Evolutionary conservation across 148 eudicot genomes (phyloP).

Genomic region (Pouteria glomerata): DNA sequence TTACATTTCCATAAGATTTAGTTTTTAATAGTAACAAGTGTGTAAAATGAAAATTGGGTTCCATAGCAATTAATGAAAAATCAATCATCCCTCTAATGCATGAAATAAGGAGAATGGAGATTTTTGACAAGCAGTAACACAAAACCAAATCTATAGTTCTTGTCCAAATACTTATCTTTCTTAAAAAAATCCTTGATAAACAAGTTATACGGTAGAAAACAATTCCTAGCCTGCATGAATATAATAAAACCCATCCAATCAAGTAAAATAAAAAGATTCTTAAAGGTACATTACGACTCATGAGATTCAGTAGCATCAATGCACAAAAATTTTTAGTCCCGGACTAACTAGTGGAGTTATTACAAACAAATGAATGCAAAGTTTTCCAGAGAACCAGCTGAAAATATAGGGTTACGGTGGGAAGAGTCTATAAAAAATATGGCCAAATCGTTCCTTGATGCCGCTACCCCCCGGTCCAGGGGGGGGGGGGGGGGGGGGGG

Average conservation of each 20-base stretch:
- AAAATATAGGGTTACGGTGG: background rate
- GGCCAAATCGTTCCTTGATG: background rate
- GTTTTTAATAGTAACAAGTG: background rate
- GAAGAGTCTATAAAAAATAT: background rate
- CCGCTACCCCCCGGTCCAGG: background rate
- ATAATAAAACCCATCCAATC: background rate
- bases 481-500: too few species aligned
- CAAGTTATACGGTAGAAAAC: background rate
- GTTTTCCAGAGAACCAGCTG: background rate
- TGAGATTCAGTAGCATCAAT: background rate
- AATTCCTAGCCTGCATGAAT: background rate
- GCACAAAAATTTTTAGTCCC: background rate
- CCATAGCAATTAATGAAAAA: background rate
- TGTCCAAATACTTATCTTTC: background rate
- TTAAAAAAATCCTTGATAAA: background rate
- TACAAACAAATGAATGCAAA: background rate
- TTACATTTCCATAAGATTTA: background rate
- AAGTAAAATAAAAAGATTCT: background rate
- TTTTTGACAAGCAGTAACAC: too few species aligned
- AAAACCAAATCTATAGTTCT: background rate
- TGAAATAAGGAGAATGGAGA: background rate
- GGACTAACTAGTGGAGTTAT: background rate
- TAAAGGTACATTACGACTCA: background rate
- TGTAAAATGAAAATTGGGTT: background rate
- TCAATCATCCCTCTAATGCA: background rate